Evolutionary conservation across 176 grass and related monocot genomes (phyloP).

Genomic region (Melocanna baccifera): DNA sequence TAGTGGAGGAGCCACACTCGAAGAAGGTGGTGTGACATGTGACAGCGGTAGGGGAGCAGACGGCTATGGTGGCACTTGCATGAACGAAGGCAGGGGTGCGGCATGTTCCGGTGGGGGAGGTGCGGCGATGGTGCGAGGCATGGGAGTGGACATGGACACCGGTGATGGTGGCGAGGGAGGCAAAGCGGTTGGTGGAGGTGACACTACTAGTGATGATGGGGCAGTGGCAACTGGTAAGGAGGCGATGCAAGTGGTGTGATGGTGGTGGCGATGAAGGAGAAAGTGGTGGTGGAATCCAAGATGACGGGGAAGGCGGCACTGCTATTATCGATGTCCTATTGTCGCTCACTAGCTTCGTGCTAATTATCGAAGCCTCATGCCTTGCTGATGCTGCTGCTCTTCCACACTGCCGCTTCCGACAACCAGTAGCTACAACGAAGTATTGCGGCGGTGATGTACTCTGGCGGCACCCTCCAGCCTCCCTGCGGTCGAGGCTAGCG

Average conservation of each 20-base stretch:
- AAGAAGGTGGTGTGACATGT: constrained; percentile 9
- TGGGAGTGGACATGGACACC: constrained; percentile 15
- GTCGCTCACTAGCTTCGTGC: no score
- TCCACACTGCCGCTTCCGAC: no score
- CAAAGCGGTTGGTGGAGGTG: constrained; percentile 20
- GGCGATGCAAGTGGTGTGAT: constrained; percentile 6
- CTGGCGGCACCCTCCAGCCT: no score
- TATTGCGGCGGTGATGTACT: no score
- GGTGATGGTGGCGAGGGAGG: constrained; percentile 17
- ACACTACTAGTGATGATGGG: neutral
- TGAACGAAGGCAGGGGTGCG: neutral
- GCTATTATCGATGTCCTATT: no score
- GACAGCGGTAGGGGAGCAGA: neutral
- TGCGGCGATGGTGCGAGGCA: neutral
- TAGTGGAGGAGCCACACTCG: neutral
- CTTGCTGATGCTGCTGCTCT: no score
- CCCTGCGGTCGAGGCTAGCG: no score
- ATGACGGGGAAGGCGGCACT: neutral
- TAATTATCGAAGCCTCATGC: no score
- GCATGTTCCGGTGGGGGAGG: constrained; percentile 35
- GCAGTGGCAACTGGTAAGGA: constrained; percentile 1
- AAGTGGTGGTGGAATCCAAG: neutral
- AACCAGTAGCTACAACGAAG: no score
- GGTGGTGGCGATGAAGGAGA: constrained; percentile 2
- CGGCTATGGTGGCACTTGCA: neutral